Evolutionary conservation across 129 eudicot genomes (phyloP), one percentile per base, ranked within the genome.

Genomic region (Lonicera japonica): DNA sequence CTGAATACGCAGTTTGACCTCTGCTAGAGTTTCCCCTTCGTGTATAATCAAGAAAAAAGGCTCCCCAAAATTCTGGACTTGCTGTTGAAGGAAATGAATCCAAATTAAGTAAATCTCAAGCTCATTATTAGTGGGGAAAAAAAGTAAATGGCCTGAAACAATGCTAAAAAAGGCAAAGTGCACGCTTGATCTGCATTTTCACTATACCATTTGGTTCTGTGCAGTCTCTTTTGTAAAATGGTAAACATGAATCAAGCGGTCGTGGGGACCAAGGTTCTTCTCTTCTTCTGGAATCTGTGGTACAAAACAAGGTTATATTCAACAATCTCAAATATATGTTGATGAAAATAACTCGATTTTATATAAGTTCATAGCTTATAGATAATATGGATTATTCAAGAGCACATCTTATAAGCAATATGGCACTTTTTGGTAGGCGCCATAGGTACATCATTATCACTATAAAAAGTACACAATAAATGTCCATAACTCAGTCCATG

Each of bases 221-320:
- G 98, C 88, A 72, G 82, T 77, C 60, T 92, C 98, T 79, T 92
- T 92, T 9, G 89, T 82, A 66, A 92, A 92, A 79, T 92, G 96
- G 77, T 92, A 92, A 48, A 92, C 98, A 82, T 92, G 96, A 69
- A 88, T 92, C 56, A 92, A 48, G 56, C 95, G 88, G 67, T 92
- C 95, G 20, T 82, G 80, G 25, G 96, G 83, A 52, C 94, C 91
- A 48, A 87, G 73, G 70, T 87, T 85, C 84, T 84, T 87, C 74
- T 92, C 98, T 72, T 92, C 98, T 80, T 92, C 96, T 20, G 98
- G 98, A 68, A 92, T 80, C 98, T 92, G 79, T 41, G 54, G 18
- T 17, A 41, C n/a, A 18, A 20, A 52, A 70, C 11, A 38, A 57
- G 40, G n/a, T 17, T 3, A 50, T 15, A 14, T 50, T 50, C 14